These are phyloP conservation scores for Stephania cephalantha DNA, from an alignment of 164 flowering plant species.

Conservation along the genomic window DNA sequence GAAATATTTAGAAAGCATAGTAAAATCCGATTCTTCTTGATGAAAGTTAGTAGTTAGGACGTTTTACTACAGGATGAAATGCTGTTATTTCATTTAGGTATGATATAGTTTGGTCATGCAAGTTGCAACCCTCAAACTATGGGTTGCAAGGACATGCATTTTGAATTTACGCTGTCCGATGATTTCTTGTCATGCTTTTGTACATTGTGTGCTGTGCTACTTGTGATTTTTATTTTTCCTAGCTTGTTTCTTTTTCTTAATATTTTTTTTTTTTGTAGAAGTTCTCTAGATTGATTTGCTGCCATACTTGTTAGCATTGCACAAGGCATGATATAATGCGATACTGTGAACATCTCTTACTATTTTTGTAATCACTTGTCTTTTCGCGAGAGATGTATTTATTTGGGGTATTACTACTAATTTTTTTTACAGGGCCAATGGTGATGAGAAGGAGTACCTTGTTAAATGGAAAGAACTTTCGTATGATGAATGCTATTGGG, in stretches of 20 bases:
- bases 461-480: conserved; percentile 93
- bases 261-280: not conserved
- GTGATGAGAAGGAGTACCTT: conserved; percentile 74
- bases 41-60: too few species aligned
- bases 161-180: not conserved
- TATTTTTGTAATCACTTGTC: not conserved
- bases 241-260: not conserved
- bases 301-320: not conserved
- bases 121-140: not conserved
- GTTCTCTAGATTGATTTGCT: not conserved
- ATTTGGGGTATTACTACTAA: conserved; percentile 1
- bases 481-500: conserved; percentile 97
- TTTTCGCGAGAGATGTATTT: not conserved
- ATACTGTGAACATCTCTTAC: not conserved
- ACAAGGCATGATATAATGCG: not conserved
- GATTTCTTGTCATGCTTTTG: not conserved
- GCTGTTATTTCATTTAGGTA: too few species aligned
- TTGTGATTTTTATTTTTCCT: not conserved
- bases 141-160: not conserved
- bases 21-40: too few species aligned
- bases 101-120: not conserved
- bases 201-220: not conserved
- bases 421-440: conserved; percentile 41
- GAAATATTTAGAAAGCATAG: too few species aligned
- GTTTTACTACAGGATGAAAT: too few species aligned